phyloP scores from a whole-genome alignment of 176 grass and related monocot species.

The Oryza longistaminata region DNA sequence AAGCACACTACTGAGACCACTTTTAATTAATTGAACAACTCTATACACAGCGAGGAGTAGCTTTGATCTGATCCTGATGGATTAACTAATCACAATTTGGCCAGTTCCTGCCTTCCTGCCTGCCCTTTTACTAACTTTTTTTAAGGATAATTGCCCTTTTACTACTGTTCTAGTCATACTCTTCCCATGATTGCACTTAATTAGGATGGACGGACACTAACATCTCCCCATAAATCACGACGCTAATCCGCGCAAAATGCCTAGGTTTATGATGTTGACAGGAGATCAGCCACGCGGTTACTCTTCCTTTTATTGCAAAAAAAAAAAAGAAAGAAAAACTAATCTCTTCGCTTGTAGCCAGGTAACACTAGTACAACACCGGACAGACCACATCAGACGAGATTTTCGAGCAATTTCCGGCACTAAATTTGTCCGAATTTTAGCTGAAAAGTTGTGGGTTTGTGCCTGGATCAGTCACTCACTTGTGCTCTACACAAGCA shows the following conservation, averaged over 20 bases:
- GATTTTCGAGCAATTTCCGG: background rate
- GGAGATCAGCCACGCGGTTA: background rate
- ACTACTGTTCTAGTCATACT: background rate
- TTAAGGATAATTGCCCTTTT: background rate
- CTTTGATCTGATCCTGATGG: conserved; percentile 36
- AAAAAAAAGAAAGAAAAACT: too few species aligned
- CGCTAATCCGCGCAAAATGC: conserved; percentile 17
- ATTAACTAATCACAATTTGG: conserved; percentile 29
- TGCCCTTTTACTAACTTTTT: background rate
- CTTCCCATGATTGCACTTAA: conserved; percentile 6
- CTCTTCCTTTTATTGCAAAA: too few species aligned
- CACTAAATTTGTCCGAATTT: background rate
- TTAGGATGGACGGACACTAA: background rate
- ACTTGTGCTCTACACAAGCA: background rate
- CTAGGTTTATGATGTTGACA: conserved; percentile 24
- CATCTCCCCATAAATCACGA: conserved; percentile 25
- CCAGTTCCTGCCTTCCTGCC: background rate
- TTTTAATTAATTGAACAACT: conserved; percentile 21
- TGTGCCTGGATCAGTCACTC: background rate
- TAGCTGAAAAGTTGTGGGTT: background rate
- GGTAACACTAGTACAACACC: background rate
- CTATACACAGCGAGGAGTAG: background rate
- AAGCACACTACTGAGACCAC: background rate
- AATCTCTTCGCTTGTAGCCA: too few species aligned
- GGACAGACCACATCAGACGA: background rate